Conservation (phyloP, 805 yeast genomes). For the Lipomyces yamanashiensis region DNA sequence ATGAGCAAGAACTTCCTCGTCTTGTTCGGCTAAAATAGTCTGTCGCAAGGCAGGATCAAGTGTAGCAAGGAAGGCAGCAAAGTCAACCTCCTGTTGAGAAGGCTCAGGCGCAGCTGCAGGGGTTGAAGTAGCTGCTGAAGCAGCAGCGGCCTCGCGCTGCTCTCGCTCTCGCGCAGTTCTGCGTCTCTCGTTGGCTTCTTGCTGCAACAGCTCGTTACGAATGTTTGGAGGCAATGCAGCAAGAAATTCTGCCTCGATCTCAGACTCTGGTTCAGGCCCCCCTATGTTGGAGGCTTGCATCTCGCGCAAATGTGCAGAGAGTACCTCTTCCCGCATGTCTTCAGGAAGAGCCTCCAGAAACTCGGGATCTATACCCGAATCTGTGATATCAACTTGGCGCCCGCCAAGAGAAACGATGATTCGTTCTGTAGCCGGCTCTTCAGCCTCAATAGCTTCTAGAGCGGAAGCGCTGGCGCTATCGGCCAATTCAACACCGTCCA, state of each 20-base stretch:
- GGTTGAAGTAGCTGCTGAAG: not conserved
- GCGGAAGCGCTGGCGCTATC: not conserved
- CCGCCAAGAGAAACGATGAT: conserved; percentile 76
- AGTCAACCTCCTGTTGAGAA: conserved; percentile 39
- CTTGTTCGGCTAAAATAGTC: conserved; percentile 44
- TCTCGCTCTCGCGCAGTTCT: conserved; percentile 38
- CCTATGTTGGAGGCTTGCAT: conserved; percentile 56
- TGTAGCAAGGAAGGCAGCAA: conserved; percentile 43
- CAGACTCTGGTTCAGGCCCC: conserved; percentile 51
- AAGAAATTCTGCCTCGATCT: conserved; percentile 78
- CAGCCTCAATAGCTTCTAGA: conserved; percentile 19
- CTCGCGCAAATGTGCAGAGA: conserved; percentile 80
- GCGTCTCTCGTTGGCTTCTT: conserved; percentile 41
- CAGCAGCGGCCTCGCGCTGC: conserved; percentile 12
- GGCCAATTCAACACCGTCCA: conserved; percentile 22
- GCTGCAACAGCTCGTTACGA: conserved; percentile 49
- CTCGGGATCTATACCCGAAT: conserved; percentile 90
- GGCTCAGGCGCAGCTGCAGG: conserved; percentile 4
- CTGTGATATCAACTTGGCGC: conserved; percentile 79
- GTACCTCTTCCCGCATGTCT: conserved; percentile 89
- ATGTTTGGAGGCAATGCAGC: conserved; percentile 75
- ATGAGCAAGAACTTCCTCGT: conserved; percentile 41
- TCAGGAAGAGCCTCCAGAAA: conserved; percentile 89
- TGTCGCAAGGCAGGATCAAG: conserved; percentile 44
- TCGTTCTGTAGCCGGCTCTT: conserved; percentile 50